Conservation (phyloP, 768 basidiomycete genomes). For the Coprinopsis strossmayeri region DNA sequence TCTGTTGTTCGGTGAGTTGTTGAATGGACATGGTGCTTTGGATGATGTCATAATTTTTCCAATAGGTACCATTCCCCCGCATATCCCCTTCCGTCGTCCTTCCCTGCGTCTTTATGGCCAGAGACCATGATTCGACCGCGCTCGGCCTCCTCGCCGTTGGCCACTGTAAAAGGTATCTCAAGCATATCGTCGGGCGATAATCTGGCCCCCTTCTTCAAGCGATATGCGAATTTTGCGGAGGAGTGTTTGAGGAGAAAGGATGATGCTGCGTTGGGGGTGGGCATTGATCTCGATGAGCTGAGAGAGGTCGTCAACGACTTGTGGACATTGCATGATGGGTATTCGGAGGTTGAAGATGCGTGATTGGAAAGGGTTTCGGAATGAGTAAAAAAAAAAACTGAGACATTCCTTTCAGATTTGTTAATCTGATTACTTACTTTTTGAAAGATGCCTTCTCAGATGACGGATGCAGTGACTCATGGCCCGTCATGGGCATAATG, state of each 20-base stretch:
- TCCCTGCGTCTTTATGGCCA: constrained; percentile 41
- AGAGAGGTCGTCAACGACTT: constrained; percentile 49
- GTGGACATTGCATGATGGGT: constrained; percentile 52
- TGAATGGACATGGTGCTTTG: neutral
- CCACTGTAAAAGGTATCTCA: constrained; percentile 27
- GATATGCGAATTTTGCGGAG: constrained; percentile 48
- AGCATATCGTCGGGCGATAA: constrained; percentile 37
- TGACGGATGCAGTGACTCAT: neutral
- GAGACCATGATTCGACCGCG: neutral
- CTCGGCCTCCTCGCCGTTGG: neutral
- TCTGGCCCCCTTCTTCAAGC: constrained; percentile 35
- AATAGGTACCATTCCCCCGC: constrained; percentile 39
- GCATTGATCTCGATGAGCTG: constrained; percentile 50
- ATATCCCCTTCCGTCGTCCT: constrained; percentile 59
- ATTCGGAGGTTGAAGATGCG: constrained; percentile 7
- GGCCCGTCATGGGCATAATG: neutral
- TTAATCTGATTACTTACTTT: too few relatives aligned
- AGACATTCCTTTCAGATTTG: too few relatives aligned
- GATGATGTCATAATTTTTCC: constrained; percentile 5
- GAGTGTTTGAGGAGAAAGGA: constrained; percentile 32
- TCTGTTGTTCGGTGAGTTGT: constrained; percentile 30
- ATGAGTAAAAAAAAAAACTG: too few relatives aligned
- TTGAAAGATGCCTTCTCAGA: too few relatives aligned
- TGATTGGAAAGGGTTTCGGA: neutral
- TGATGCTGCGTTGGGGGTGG: constrained; percentile 24